Conservation (phyloP, 805 yeast genomes). For the Lachancea mirantina region DNA sequence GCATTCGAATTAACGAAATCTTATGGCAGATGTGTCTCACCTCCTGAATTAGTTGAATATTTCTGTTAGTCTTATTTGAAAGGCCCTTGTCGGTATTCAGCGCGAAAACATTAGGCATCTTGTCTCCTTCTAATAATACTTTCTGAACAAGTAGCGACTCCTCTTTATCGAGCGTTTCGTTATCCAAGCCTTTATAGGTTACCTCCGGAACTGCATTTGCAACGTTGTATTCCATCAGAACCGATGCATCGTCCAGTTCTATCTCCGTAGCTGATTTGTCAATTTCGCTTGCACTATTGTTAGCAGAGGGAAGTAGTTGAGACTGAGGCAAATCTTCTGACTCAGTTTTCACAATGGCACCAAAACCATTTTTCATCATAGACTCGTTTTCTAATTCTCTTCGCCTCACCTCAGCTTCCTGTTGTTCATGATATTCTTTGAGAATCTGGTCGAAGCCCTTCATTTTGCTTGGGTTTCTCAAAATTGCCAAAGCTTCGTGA, state of each 20-base stretch:
- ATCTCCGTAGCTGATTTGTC: slow-evolving; percentile 37
- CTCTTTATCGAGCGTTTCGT: slow-evolving; percentile 37
- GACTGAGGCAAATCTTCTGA: slow-evolving; percentile 19
- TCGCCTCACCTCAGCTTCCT: slow-evolving; percentile 23
- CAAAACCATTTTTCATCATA: slow-evolving; percentile 36
- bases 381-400: slow-evolving; percentile 27
- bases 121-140: slow-evolving; percentile 31
- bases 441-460: slow-evolving; percentile 38
- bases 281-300: slow-evolving; percentile 13
- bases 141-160: slow-evolving; percentile 41
- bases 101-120: slow-evolving; percentile 34
- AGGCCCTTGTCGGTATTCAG: slow-evolving; percentile 48
- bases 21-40: slow-evolving; percentile 83
- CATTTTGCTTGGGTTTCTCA: slow-evolving; percentile 65
- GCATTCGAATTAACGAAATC: slow-evolving; percentile 77
- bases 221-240: slow-evolving; percentile 76
- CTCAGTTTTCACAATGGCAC: slow-evolving; percentile 28
- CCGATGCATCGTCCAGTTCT: slow-evolving; percentile 52
- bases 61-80: slow-evolving; percentile 51
- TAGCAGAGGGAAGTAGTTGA: slow-evolving; percentile 5
- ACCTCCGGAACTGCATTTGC: slow-evolving; percentile 72
- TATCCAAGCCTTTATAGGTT: slow-evolving; percentile 44
- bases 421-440: slow-evolving; percentile 26
- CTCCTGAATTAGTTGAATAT: slow-evolving; percentile 76
- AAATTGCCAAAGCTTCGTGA: slow-evolving; percentile 58